Percentiles rank a stretch among this genome's conserved stretches.
Conservation (phyloP, 1,284 basidiomycete genomes). For the Trichosporon sp. region DNA sequence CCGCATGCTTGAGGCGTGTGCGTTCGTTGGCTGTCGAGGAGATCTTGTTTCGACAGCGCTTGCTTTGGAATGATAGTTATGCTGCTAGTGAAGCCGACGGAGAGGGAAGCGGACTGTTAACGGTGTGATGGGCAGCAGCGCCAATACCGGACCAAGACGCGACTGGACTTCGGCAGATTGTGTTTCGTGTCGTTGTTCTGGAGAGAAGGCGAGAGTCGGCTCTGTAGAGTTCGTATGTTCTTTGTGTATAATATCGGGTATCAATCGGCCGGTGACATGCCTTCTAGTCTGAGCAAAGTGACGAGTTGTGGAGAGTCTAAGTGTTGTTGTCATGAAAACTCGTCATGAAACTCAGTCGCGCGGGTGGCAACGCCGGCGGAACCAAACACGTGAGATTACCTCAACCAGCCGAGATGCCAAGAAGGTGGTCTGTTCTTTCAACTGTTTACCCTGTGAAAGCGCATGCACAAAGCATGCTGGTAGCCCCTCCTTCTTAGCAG, state of each 20-base stretch:
- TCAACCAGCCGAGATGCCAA: too few species aligned
- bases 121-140: too few species aligned
- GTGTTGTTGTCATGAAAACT: background rate
- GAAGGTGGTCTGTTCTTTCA: too few species aligned
- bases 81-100: background rate
- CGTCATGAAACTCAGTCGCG: conserved; percentile 3
- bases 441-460: too few species aligned
- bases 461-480: too few species aligned
- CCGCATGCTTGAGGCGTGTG: background rate
- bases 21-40: background rate
- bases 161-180: background rate
- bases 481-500: too few species aligned
- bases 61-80: too few species aligned
- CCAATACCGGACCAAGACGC: background rate
- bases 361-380: background rate
- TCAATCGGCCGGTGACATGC: background rate
- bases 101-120: background rate
- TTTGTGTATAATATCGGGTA: background rate
- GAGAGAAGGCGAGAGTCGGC: background rate
- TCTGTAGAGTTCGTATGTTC: background rate
- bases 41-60: too few species aligned
- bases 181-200: background rate
- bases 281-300: background rate
- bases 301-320: background rate
- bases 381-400: background rate